These are phyloP conservation scores for Daldinia eschscholtzii DNA, from an alignment of 2,329 filamentous ascomycete genomes.

Conservation along the genomic window DNA sequence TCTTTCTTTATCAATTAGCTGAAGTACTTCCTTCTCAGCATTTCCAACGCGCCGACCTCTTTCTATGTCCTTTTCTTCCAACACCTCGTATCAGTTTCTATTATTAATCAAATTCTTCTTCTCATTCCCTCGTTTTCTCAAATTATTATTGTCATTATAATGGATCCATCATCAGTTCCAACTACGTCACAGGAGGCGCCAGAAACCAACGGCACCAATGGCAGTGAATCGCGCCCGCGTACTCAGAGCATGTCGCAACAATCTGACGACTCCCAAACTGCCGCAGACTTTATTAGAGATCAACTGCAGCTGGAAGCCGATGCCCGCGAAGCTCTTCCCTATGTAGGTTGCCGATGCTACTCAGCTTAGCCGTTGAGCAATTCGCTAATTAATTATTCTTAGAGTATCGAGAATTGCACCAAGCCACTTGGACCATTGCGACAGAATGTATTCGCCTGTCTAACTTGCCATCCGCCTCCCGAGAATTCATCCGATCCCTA, in stretches of 20 bases:
- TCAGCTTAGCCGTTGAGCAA: not conserved
- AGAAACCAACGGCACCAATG: slow-evolving; percentile 26
- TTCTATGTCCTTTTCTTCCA: slow-evolving; percentile 3
- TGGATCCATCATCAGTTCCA: slow-evolving; percentile 55
- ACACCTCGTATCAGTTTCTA: slow-evolving; percentile 2
- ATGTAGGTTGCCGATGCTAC: slow-evolving; percentile 68
- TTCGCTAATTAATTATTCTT: slow-evolving; percentile 8
- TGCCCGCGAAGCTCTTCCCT: slow-evolving; percentile 93
- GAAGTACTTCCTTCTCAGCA: slow-evolving; percentile 1
- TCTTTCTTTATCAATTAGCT: slow-evolving; percentile 4
- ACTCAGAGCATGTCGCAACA: slow-evolving; percentile 71
- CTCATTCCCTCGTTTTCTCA: not conserved
- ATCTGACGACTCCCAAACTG: slow-evolving; percentile 75
- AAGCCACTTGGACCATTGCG: slow-evolving; percentile 88
- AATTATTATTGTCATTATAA: slow-evolving; percentile 26
- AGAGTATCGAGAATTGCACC: slow-evolving; percentile 96
- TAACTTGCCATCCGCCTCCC: slow-evolving; percentile 91
- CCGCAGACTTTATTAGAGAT: slow-evolving; percentile 84
- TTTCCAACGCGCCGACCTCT: slow-evolving; percentile 3
- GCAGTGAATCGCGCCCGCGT: slow-evolving; percentile 54
- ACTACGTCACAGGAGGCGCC: slow-evolving; percentile 46
- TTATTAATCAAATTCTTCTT: not conserved
- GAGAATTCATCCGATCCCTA: slow-evolving; percentile 71
- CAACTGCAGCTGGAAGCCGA: slow-evolving; percentile 94
- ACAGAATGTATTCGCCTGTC: slow-evolving; percentile 90